Evolutionary conservation across 257 asterid genomes (phyloP).

Genomic region (Rehmannia glutinosa): DNA sequence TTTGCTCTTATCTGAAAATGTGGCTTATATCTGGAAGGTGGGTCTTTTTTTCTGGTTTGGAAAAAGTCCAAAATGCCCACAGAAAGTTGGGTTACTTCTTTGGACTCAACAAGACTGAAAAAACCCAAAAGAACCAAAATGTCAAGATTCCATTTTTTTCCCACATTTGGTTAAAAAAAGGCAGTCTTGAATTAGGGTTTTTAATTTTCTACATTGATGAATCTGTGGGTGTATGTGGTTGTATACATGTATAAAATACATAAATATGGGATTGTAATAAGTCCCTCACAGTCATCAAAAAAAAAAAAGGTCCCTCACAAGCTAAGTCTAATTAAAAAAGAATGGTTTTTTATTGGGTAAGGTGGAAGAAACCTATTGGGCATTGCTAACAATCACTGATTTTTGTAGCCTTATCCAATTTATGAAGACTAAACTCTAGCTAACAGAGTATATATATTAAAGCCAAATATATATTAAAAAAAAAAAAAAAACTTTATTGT

Average conservation of each 20-base stretch:
- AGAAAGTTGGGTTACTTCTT: conserved; percentile 10
- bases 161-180: conserved; percentile 6
- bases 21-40: conserved; percentile 7
- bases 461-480: not conserved
- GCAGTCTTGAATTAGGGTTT: conserved; percentile 4
- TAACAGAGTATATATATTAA: not conserved
- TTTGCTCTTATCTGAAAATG: not conserved
- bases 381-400: conserved; percentile 10
- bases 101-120: not conserved
- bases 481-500: not conserved
- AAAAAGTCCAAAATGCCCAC: conserved; percentile 19
- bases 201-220: not conserved
- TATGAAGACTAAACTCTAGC: conserved; percentile 11
- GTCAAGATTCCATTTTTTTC: conserved; percentile 17
- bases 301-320: too few species aligned
- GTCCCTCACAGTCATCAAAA: not conserved
- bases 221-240: not conserved
- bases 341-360: conserved; percentile 22
- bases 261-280: not conserved
- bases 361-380: conserved; percentile 23
- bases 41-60: not conserved
- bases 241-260: not conserved
- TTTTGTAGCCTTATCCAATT: conserved; percentile 36
- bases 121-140: not conserved
- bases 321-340: too few species aligned